Conservation (phyloP, 2,329 filamentous ascomycete species). For the Alternaria gansuensis region DNA sequence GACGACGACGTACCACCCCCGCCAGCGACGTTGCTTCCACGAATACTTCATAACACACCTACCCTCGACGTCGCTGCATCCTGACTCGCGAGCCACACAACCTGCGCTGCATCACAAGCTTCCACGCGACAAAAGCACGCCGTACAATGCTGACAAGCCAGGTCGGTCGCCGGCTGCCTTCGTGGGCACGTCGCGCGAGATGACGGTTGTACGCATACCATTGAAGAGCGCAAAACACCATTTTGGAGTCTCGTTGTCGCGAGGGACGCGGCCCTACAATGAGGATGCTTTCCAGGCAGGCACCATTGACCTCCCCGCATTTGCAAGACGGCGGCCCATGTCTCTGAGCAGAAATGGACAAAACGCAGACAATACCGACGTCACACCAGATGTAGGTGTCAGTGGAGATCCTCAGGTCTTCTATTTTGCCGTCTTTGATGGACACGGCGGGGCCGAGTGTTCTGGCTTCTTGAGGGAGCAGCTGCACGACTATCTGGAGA, state of each 20-base stretch:
- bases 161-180: conserved; percentile 50
- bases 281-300: conserved; percentile 95
- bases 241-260: conserved; percentile 80
- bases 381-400: conserved; percentile 75
- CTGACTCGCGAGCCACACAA: conserved; percentile 72
- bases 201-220: conserved; percentile 94
- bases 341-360: conserved; percentile 59
- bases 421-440: conserved; percentile 97
- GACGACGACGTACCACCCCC: conserved; percentile 21
- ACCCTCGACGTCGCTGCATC: conserved; percentile 90
- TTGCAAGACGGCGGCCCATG: conserved; percentile 82
- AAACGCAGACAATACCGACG: conserved; percentile 59
- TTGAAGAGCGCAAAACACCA: conserved; percentile 94
- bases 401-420: conserved; percentile 95
- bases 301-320: conserved; percentile 90
- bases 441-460: conserved; percentile 90
- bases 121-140: conserved; percentile 82
- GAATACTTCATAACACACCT: conserved; percentile 98
- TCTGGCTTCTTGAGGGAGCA: conserved; percentile 85
- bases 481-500: conserved; percentile 88
- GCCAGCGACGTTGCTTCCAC: conserved; percentile 69
- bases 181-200: conserved; percentile 65
- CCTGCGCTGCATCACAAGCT: conserved; percentile 81
- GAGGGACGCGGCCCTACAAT: conserved; percentile 87
- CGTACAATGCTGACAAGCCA: conserved; percentile 66